phyloP scores from a whole-genome alignment of 225 moss, liverwort and hornwort species.

The Lunularia cruciata region DNA sequence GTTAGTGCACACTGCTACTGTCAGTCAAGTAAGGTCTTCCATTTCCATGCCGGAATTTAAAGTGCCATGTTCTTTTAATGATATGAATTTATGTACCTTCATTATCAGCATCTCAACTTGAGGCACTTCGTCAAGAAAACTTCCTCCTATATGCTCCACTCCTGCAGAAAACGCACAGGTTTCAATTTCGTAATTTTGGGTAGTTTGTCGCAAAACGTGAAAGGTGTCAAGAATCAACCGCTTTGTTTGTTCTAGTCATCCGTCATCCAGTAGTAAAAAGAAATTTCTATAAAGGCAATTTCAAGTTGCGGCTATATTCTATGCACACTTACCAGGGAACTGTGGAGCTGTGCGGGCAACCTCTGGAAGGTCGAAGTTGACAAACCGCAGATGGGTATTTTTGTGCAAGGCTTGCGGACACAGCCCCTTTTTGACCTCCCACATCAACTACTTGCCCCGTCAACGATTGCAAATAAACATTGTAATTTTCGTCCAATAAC shows the following conservation, averaged over 20 bases:
- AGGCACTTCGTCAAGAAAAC: slow-evolving; percentile 32
- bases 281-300: too few species aligned
- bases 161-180: neutral
- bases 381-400: slow-evolving; percentile 27
- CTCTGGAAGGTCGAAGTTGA: slow-evolving; percentile 29
- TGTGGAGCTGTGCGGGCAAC: slow-evolving; percentile 4
- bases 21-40: too few species aligned
- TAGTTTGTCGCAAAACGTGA: too few species aligned
- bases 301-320: too few species aligned
- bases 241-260: too few species aligned
- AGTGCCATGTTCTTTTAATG: neutral
- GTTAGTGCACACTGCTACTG: too few species aligned
- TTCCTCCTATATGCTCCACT: slow-evolving; percentile 32
- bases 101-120: slow-evolving; percentile 23
- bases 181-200: too few species aligned
- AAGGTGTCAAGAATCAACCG: too few species aligned
- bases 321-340: slow-evolving; percentile 17
- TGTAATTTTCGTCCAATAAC: slow-evolving; percentile 1
- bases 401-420: slow-evolving; percentile 4
- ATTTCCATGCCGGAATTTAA: too few species aligned
- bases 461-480: slow-evolving; percentile 11
- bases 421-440: slow-evolving; percentile 23
- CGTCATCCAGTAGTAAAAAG: too few species aligned
- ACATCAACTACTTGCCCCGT: slow-evolving; percentile 26
- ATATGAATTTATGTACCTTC: slow-evolving; percentile 18